Evolutionary conservation across 73 alveolate species (phyloP), one percentile per base, ranked within the genome.

Genomic region (Paramecium biaurelia): DNA sequence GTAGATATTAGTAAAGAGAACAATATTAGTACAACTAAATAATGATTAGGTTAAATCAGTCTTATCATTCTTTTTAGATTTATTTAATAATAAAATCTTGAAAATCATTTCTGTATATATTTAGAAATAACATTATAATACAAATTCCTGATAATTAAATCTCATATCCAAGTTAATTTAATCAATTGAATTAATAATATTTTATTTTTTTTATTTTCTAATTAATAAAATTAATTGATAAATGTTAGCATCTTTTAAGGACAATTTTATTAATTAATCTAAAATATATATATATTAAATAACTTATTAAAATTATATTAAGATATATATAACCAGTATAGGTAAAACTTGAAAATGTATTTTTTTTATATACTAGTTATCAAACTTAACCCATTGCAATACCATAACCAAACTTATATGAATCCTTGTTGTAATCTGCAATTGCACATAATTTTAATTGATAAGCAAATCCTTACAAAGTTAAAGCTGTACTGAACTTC

Each of bases 341-440:
- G 0, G 34, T 53, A 53, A 53, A 18, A 53, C 68, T 18, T 18
- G 21, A 18, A 53, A n/a, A 53, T 53, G 18, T 53, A 53, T 1
- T n/a, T 53, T 53, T 53, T 18, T 53, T 53, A 53, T 53, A 53
- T n/a, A 53, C 30, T 53, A 53, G 15, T 63, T 26, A 79, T 79
- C 90, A 79, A 12, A 79, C 42, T 70, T 89, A 38, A 21, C 94
- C 94, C 47, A 89, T 70, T 26, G 89, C 70, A 26, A 89, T 70
- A 20, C 94, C 94, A 49, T 89, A 89, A 43, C 94, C 94, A 53
- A 89, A 89, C 57, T 89, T 89, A 72, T 89, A 89, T 0, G 94
- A 89, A 72, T 89, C 94, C 67, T 89, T 89, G 7, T 26, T 24
- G 47, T 89, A 89, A 70, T 89, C 94, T 58, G 94, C 94, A 23